Percentiles rank a stretch among this genome's conserved stretches.
These are phyloP conservation scores for Nicotiana sylvestris DNA, from an alignment of 257 asterid species.

Conservation along the genomic window DNA sequence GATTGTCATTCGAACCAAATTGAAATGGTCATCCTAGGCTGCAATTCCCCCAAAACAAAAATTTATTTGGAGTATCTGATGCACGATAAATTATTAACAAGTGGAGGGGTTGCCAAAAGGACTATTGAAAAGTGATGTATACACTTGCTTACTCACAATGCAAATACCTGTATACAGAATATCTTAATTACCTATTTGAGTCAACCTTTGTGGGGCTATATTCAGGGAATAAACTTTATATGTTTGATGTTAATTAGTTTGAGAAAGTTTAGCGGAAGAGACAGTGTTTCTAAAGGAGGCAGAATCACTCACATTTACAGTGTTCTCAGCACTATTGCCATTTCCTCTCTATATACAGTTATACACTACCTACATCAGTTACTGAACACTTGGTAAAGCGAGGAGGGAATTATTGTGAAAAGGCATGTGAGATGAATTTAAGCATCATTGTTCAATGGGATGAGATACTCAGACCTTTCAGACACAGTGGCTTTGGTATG, in stretches of 20 bases:
- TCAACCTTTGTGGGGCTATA: not conserved
- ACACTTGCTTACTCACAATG: not conserved
- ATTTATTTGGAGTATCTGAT: not conserved
- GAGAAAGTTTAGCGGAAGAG: not conserved
- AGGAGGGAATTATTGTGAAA: not conserved
- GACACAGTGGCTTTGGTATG: not conserved
- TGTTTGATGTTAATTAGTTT: not conserved
- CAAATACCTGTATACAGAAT: not conserved
- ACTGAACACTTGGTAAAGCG: not conserved
- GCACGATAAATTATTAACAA: not conserved
- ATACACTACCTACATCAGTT: not conserved
- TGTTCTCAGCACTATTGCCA: not conserved
- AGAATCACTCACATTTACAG: not conserved
- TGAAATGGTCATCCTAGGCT: not conserved
- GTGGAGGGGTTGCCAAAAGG: not conserved
- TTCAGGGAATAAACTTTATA: not conserved
- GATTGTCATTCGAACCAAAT: not conserved
- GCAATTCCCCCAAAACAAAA: not conserved
- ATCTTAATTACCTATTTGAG: not conserved
- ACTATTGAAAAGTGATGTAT: not conserved
- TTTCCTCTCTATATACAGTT: not conserved
- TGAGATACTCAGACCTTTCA: not conserved
- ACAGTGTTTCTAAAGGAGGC: not conserved
- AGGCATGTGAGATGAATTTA: too few species aligned
- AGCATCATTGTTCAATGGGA: too few species aligned